phyloP scores from a whole-genome alignment of 352 stramenopile genomes.

The Halophytophthora batemanensis region DNA sequence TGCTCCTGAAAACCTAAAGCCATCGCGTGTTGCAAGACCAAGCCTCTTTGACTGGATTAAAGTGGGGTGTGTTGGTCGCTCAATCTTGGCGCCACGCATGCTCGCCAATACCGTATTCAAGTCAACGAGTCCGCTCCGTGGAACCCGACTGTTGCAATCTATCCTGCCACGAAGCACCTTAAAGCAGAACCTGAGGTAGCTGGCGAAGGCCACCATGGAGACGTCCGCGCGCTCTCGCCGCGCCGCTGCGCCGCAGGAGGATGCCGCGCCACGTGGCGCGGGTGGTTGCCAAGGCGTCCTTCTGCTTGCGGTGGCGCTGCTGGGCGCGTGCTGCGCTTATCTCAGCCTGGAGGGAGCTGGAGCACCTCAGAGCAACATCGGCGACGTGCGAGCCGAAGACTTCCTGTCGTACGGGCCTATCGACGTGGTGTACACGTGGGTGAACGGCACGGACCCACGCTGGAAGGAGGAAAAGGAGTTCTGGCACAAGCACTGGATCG shows the following conservation, averaged over 20 bases:
- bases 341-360: slow-evolving; percentile 13
- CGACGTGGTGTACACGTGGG: slow-evolving; percentile 96
- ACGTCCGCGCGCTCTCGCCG: slow-evolving; percentile 17
- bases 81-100: no score
- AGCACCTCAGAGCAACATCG: slow-evolving; percentile 58
- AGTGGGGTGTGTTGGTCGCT: no score
- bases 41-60: no score
- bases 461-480: slow-evolving; percentile 90
- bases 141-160: no score
- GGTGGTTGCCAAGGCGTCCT: background rate
- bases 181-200: no score
- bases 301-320: slow-evolving; percentile 10
- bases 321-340: slow-evolving; percentile 9
- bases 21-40: no score
- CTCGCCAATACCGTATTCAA: no score
- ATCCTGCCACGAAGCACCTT: no score
- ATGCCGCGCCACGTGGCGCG: background rate
- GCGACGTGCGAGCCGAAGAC: slow-evolving; percentile 44
- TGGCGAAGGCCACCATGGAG: slow-evolving; percentile 18
- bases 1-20: no score
- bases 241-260: background rate
- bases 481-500: slow-evolving; percentile 88
- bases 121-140: no score
- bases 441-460: slow-evolving; percentile 92
- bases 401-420: slow-evolving; percentile 84